Base-by-base conservation (phyloP, 2,329 filamentous ascomycete genomes). In the Pseudogymnoascus sp. region DNA sequence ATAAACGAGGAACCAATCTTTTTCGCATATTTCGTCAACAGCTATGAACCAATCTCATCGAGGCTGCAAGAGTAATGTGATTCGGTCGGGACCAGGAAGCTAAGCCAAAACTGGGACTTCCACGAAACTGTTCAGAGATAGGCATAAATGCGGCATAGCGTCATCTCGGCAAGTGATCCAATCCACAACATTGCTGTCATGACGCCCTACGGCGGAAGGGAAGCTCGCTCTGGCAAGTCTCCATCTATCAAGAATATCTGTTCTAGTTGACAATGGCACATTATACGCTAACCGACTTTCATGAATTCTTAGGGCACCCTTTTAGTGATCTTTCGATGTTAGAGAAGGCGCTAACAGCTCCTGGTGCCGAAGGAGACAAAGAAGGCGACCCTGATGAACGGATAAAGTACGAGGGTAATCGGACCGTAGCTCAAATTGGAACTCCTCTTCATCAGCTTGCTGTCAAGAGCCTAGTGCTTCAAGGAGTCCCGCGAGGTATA, bases 361-460 rank as follows among this genome's bases (percentile, higher is more conserved):
- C 63, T 28, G 50, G 63, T 35, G 17, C 21, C 38, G 63, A 64
- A 66, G 64, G 63, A 44, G 26, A 31, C n/a, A 64, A 66, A 64
- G 63, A 60, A 38, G 63, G 63, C 40, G 59, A 36, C 11, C n/a
- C 44, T 17, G 60, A 64, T 64, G 64, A 64, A 53, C 19, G 40
- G 31, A 13, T n/a, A 19, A 42, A 60, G 26, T 63, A 66, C 53
- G 40, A 66, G 15, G 63, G 60, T n/a, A 66, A 66, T 60, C 60
- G 63, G 3, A 60, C 13, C 3, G 33, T 61, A 60, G 62, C 57
- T n/a, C n/a, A 57, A 15, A 10, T 57, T 28, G 42, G 62, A 19
- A 36, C 2, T 36, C 35, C 35, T 36, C 35, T 36, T 36, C 35
- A 4, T 36, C 13, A 36, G 35, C 35, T 36, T 36, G 35, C 15